A percentile compares a stretch with the other conserved stretches of the same genome.
Evolutionary conservation across 2,329 filamentous ascomycete species (phyloP).

Genomic region (Monosporascus sp.): DNA sequence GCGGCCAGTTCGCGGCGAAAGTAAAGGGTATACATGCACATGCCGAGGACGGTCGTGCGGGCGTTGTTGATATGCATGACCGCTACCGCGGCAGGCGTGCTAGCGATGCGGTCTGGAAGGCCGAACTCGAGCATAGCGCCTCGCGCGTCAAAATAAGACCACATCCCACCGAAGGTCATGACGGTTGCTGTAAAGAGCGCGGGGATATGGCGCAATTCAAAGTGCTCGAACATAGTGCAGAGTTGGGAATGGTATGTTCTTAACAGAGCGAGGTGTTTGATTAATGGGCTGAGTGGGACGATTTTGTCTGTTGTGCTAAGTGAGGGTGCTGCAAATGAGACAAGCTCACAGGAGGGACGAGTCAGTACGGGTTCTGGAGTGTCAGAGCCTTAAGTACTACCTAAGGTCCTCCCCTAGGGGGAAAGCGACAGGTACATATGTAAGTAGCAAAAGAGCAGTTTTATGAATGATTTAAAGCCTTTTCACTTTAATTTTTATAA

Average conservation of each 20-base stretch:
- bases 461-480: too few species aligned
- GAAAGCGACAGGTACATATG: too few species aligned
- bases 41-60: conserved; percentile 19
- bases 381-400: too few species aligned
- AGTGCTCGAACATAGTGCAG: conserved; percentile 8
- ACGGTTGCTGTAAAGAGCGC: conserved; percentile 7
- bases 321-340: background rate
- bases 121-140: conserved; percentile 22
- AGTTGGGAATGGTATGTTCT: background rate
- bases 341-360: too few species aligned
- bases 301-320: background rate
- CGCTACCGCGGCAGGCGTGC: conserved; percentile 10
- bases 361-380: too few species aligned
- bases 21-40: conserved; percentile 18
- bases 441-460: too few species aligned
- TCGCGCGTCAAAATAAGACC: conserved; percentile 15
- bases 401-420: too few species aligned
- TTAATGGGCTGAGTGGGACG: background rate
- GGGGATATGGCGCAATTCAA: conserved; percentile 9
- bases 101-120: conserved; percentile 16
- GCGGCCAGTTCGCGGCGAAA: conserved; percentile 8
- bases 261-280: background rate
- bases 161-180: conserved; percentile 24
- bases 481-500: too few species aligned
- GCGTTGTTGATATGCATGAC: conserved; percentile 17